These are phyloP conservation scores for Thermomyces lanuginosus DNA, from an alignment of 2,329 filamentous ascomycete species.

Conservation along the genomic window DNA sequence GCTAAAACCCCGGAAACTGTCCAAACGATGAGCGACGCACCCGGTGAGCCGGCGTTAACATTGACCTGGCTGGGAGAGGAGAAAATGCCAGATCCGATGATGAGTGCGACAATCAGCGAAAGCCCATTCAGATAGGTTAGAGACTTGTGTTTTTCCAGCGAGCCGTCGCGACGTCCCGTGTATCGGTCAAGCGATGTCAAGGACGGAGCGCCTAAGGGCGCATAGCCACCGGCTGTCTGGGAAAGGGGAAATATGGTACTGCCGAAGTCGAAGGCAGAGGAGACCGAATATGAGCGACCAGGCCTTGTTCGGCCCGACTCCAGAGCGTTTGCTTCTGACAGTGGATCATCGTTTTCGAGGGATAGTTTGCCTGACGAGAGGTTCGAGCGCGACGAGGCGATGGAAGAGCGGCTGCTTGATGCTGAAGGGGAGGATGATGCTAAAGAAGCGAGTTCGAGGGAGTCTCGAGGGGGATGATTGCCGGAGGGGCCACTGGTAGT, in stretches of 20 bases:
- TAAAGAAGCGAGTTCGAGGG: slow-evolving; percentile 86
- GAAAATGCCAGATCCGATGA: slow-evolving; percentile 94
- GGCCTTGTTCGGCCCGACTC: slow-evolving; percentile 34
- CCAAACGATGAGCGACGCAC: slow-evolving; percentile 84
- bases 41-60: slow-evolving; percentile 75
- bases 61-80: slow-evolving; percentile 89
- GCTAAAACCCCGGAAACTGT: slow-evolving; percentile 75
- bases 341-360: slow-evolving; percentile 69
- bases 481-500: slow-evolving; percentile 15
- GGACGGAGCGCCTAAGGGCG: slow-evolving; percentile 64
- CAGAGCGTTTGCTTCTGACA: slow-evolving; percentile 38
- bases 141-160: slow-evolving; percentile 86
- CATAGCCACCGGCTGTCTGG: slow-evolving; percentile 66
- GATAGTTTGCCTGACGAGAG: slow-evolving; percentile 86
- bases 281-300: slow-evolving; percentile 67
- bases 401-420: slow-evolving; percentile 47
- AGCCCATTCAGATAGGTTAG: slow-evolving; percentile 88
- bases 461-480: slow-evolving; percentile 52
- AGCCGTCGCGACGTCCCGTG: slow-evolving; percentile 52
- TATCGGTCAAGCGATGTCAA: slow-evolving; percentile 37
- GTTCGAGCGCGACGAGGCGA: slow-evolving; percentile 61
- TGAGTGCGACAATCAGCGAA: slow-evolving; percentile 76
- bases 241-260: slow-evolving; percentile 82
- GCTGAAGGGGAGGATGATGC: slow-evolving; percentile 68
- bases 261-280: slow-evolving; percentile 91